phyloP scores from a whole-genome alignment of 805 yeast species.

The Ogataea ramenticola region DNA sequence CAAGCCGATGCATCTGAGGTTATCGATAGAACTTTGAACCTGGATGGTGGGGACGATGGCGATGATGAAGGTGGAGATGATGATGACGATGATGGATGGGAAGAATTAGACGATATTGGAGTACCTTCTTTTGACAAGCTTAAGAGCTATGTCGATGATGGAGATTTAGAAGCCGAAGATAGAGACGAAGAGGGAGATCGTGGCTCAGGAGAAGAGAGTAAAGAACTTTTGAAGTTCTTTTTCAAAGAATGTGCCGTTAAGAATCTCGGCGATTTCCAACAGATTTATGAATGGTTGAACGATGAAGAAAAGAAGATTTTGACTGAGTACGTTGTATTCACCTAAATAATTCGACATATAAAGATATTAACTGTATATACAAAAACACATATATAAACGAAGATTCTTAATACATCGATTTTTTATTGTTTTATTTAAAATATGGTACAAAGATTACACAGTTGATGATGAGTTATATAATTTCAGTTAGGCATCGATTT shows the following conservation, averaged over 20 bases:
- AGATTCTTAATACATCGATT: too few species aligned
- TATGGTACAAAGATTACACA: too few species aligned
- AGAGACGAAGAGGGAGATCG: constrained; percentile 14
- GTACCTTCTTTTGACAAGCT: constrained; percentile 57
- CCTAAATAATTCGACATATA: too few species aligned
- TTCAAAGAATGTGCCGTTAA: constrained; percentile 49
- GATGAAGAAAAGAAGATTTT: constrained; percentile 49
- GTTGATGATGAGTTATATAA: too few species aligned
- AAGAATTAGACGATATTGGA: constrained; percentile 64
- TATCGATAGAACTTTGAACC: constrained; percentile 4
- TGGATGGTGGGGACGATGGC: constrained; percentile 2
- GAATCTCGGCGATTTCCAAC: constrained; percentile 44
- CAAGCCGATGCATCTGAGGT: constrained; percentile 35
- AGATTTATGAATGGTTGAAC: constrained; percentile 36
- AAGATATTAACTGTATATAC: too few species aligned
- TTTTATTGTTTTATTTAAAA: background rate
- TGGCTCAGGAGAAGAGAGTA: constrained; percentile 26
- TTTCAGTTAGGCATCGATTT: constrained; percentile 14
- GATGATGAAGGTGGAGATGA: constrained; percentile 28
- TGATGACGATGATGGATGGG: constrained; percentile 62
- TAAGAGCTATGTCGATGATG: constrained; percentile 46
- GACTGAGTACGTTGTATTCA: constrained; percentile 33
- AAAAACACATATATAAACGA: too few species aligned
- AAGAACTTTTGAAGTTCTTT: constrained; percentile 38
- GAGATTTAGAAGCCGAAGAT: constrained; percentile 16